A percentile compares a stretch with the other conserved stretches of the same genome.
These are phyloP conservation scores for Nelumbo lutea DNA, from an alignment of 164 flowering plant species.

Conservation along the genomic window DNA sequence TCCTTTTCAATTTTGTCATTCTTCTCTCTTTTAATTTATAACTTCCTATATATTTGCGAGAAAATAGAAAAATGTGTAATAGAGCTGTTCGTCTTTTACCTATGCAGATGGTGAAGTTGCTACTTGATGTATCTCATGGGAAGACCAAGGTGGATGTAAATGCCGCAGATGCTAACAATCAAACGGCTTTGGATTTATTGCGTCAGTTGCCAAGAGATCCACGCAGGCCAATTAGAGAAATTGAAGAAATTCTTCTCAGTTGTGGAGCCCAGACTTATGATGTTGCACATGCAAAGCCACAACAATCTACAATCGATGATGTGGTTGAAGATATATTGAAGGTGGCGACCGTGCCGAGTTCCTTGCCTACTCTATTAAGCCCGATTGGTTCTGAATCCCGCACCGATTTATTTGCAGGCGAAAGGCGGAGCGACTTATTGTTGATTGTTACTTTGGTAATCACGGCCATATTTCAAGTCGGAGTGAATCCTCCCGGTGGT, in stretches of 20 bases:
- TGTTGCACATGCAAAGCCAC: neutral
- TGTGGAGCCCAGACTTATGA: neutral
- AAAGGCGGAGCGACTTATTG: neutral
- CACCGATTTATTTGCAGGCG: neutral
- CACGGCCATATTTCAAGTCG: neutral
- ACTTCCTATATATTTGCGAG: no score
- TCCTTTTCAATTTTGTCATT: no score
- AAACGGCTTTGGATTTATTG: neutral
- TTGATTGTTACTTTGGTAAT: neutral
- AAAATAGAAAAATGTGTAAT: no score
- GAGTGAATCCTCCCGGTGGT: constrained; percentile 1
- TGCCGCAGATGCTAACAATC: neutral
- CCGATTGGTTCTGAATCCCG: neutral
- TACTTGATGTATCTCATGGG: neutral
- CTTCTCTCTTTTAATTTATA: no score
- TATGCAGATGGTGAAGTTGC: neutral
- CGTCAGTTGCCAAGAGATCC: no score
- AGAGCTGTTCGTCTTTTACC: neutral
- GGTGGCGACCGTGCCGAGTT: neutral
- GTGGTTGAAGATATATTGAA: no score
- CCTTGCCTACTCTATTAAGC: no score
- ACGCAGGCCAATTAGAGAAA: neutral
- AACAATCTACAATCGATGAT: no score
- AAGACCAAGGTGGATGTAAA: neutral
- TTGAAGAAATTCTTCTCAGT: neutral